Conservation (phyloP, 306 rosid species). For the Cucumis hystrix region DNA sequence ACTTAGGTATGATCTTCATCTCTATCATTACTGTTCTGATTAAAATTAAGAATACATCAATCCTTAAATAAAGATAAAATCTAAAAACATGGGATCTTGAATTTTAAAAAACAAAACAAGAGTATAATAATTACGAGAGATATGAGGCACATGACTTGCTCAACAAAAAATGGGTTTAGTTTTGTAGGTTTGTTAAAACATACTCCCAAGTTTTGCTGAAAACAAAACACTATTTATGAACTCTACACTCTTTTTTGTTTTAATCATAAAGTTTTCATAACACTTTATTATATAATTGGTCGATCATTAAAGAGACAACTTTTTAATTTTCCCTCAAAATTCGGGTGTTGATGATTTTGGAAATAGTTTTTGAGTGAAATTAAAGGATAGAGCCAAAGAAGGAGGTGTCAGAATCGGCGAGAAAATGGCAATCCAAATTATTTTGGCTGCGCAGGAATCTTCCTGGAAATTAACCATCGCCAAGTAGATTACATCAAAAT, state of each 20-base stretch:
- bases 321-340: not conserved
- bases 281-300: not conserved
- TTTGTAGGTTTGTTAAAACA: not conserved
- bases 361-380: not conserved
- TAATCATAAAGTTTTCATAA: not conserved
- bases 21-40: no score
- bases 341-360: not conserved
- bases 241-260: not conserved
- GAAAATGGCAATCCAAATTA: not conserved
- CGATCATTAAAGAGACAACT: not conserved
- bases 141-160: not conserved
- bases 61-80: no score
- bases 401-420: not conserved
- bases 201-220: not conserved
- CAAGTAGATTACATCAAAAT: not conserved
- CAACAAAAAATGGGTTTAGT: not conserved
- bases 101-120: no score
- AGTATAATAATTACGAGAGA: not conserved
- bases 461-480: not conserved
- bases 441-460: constrained; percentile 7
- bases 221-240: not conserved
- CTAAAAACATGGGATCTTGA: not conserved
- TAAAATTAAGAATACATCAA: no score
- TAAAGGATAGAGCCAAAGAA: not conserved
- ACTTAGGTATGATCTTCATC: no score